These are phyloP conservation scores for Lentinula lateritia DNA, from an alignment of 768 basidiomycete species.

Conservation along the genomic window DNA sequence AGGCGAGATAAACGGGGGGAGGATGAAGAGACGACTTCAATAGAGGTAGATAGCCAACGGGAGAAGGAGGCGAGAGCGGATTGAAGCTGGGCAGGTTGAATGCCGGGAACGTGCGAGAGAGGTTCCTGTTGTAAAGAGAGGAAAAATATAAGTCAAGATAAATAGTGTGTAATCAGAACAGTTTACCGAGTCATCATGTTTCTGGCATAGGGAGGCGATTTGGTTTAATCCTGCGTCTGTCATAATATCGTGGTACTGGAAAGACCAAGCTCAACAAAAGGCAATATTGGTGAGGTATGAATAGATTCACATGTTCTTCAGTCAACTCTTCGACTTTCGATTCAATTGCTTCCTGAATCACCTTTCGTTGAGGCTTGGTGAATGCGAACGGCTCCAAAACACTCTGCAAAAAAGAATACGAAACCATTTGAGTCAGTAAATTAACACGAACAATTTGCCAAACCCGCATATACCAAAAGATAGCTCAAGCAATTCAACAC, in stretches of 20 bases:
- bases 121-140: slow-evolving; percentile 38
- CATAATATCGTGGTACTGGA: slow-evolving; percentile 46
- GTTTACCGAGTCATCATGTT: slow-evolving; percentile 35
- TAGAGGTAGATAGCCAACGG: slow-evolving; percentile 68
- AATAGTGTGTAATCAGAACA: background rate
- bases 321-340: slow-evolving; percentile 58
- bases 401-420: slow-evolving; percentile 31
- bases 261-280: background rate
- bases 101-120: slow-evolving; percentile 67
- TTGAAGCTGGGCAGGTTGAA: slow-evolving; percentile 60
- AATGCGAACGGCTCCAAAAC: slow-evolving; percentile 66
- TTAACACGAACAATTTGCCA: background rate
- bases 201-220: slow-evolving; percentile 36
- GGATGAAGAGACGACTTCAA: slow-evolving; percentile 76
- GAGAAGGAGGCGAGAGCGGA: slow-evolving; percentile 67
- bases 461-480: slow-evolving; percentile 52
- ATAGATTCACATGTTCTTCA: slow-evolving; percentile 71
- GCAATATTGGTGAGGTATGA: background rate
- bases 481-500: slow-evolving; percentile 83
- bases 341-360: slow-evolving; percentile 58
- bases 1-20: slow-evolving; percentile 77
- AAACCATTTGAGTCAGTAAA: background rate
- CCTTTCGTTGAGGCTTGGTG: slow-evolving; percentile 51
- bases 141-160: background rate
- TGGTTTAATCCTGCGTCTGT: slow-evolving; percentile 48